These are phyloP conservation scores for Myrica gale DNA, from an alignment of 306 rosid species.

Conservation along the genomic window DNA sequence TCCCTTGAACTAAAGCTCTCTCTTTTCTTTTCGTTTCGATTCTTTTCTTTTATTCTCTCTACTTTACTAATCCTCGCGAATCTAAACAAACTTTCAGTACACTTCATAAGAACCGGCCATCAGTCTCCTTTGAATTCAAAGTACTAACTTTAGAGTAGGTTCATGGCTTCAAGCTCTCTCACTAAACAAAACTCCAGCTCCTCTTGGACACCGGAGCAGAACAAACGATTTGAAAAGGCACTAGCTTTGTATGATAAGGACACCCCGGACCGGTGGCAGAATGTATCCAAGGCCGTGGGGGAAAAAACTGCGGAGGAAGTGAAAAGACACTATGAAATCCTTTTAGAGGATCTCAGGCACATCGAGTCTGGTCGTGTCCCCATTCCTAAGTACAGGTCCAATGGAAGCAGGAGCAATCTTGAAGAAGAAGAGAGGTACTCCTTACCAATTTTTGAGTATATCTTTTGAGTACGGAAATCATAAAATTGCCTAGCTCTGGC, in stretches of 20 bases:
- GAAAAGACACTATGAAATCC: constrained; percentile 56
- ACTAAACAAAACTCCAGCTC: constrained; percentile 40
- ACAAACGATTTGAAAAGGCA: constrained; percentile 59
- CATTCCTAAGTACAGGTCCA: constrained; percentile 48
- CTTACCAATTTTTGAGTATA: background rate
- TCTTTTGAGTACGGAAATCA: too few species aligned
- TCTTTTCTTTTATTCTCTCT: background rate
- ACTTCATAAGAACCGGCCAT: too few species aligned
- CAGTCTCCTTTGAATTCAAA: too few species aligned
- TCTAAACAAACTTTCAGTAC: too few species aligned
- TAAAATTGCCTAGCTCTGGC: background rate
- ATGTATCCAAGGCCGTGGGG: constrained; percentile 55
- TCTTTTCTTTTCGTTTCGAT: constrained; percentile 4
- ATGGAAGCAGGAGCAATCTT: constrained; percentile 19
- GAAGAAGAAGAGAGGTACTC: constrained; percentile 43
- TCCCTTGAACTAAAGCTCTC: constrained; percentile 10
- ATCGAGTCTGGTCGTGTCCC: constrained; percentile 58
- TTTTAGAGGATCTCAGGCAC: constrained; percentile 53
- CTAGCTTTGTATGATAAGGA: constrained; percentile 60
- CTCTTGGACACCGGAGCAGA: constrained; percentile 57
- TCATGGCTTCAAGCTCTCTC: constrained; percentile 58
- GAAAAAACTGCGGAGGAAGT: constrained; percentile 47
- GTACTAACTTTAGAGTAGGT: background rate
- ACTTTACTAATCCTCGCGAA: background rate
- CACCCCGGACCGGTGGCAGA: constrained; percentile 61